phyloP scores from a whole-genome alignment of 2,329 filamentous ascomycete species.

The Metarhizium sp. region DNA sequence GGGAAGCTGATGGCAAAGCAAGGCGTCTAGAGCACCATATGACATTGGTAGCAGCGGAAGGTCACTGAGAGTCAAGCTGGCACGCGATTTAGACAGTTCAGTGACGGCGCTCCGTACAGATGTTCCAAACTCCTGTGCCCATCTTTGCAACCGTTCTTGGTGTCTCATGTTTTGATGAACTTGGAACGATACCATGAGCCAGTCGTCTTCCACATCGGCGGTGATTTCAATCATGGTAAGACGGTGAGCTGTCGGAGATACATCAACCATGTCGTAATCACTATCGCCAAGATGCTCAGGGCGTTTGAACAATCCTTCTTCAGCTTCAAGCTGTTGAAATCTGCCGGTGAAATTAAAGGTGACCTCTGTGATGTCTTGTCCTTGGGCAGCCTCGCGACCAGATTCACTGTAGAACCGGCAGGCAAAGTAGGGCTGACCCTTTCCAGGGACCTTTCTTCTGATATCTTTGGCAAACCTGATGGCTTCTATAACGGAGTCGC shows the following conservation, averaged over 20 bases:
- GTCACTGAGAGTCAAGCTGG: background rate
- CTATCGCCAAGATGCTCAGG: background rate
- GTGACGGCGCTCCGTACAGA: background rate
- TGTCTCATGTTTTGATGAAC: constrained; percentile 6
- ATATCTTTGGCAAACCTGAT: constrained; percentile 23
- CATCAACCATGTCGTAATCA: constrained; percentile 1
- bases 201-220: constrained; percentile 5
- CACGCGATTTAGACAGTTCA: background rate
- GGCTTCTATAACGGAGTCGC: constrained; percentile 3
- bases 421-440: constrained; percentile 29
- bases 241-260: constrained; percentile 1
- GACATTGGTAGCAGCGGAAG: background rate
- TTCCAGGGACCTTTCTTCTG: constrained; percentile 21
- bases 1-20: background rate
- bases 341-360: constrained; percentile 37
- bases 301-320: constrained; percentile 13
- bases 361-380: constrained; percentile 32
- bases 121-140: background rate
- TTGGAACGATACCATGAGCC: constrained; percentile 4
- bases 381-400: constrained; percentile 19
- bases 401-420: constrained; percentile 20
- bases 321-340: constrained; percentile 32
- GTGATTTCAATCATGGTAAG: constrained; percentile 7
- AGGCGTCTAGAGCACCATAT: background rate
- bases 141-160: constrained; percentile 3